Base-by-base conservation (phyloP, 371 early-diverging fungal species). In the Funneliformis caledonium region DNA sequence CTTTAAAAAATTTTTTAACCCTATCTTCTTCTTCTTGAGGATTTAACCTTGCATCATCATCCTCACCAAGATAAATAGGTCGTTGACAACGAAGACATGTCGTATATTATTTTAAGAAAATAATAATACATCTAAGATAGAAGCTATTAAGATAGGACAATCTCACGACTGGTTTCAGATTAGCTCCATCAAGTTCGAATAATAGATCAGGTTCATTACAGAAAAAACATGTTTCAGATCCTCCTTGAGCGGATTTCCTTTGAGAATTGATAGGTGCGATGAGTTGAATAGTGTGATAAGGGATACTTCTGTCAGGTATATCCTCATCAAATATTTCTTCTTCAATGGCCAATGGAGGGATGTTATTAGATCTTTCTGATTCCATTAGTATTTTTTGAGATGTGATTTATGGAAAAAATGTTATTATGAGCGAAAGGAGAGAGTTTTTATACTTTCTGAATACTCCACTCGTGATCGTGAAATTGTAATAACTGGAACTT, bases 1-100 rank as follows among this genome's bases (percentile, higher is more conserved):
- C 61, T 74, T 59, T 74, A 37, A 74, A 56, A 74, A 74, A 59
- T 56, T 59, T 74, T 59, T 74, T 56, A 5, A 74, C 52, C 16
- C 19, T 74, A 19, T 37, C 37, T 2, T 33, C 56, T 74, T 56
- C 33, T 59, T 74, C 59, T 74, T 59, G 74, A 26, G 50, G 26
- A 37, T 74, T 26, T 52, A 73, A 56, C 42, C 2, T 65, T n/a
- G 31, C 70, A 48, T 70, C 56, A 73, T 56, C 43, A 31, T 70
- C 59, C 1, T 68, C 43, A 31, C 12, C 42, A 43, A 56, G 33
- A 73, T 73, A 73, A 33, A 56, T 73, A 73, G 5, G 33, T 59
- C 6, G 56, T 26, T 33, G 74, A 73, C 60, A 73, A 22, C 33
- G 10, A 50, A 59, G 59, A 73, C 59, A 37, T 0, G 37, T 37